Evolutionary conservation across 768 basidiomycete genomes (phyloP).

Genomic region (Kwoniella heveanensis): DNA sequence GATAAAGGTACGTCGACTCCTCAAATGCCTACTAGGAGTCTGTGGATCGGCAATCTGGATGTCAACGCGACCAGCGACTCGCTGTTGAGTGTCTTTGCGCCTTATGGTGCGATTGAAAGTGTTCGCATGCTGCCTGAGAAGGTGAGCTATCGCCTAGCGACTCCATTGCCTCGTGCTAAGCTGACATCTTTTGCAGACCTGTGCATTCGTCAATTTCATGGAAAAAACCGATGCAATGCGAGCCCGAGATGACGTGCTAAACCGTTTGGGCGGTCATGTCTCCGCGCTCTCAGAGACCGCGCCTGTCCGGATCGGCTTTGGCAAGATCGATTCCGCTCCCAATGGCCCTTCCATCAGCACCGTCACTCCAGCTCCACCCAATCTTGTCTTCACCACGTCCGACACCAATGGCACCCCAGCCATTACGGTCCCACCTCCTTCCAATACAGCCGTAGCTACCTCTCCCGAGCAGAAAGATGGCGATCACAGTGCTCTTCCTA

Average conservation of each 20-base stretch:
- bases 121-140: slow-evolving; percentile 94
- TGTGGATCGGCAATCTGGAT: slow-evolving; percentile 99
- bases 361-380: slow-evolving; percentile 56
- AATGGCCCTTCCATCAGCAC: slow-evolving; percentile 79
- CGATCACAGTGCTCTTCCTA: slow-evolving; percentile 86
- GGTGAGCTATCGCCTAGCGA: slow-evolving; percentile 65
- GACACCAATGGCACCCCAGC: slow-evolving; percentile 56
- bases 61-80: slow-evolving; percentile 91
- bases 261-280: slow-evolving; percentile 83
- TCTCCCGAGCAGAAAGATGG: slow-evolving; percentile 26
- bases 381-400: slow-evolving; percentile 44
- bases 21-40: slow-evolving; percentile 89
- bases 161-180: not conserved
- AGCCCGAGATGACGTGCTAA: slow-evolving; percentile 96
- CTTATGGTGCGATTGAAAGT: slow-evolving; percentile 96
- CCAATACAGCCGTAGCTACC: not conserved
- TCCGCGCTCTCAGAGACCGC: slow-evolving; percentile 86
- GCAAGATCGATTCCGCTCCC: slow-evolving; percentile 95
- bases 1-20: slow-evolving; percentile 40
- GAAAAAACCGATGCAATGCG: slow-evolving; percentile 93
- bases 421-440: slow-evolving; percentile 48
- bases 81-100: slow-evolving; percentile 90
- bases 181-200: slow-evolving; percentile 66
- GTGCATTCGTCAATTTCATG: slow-evolving; percentile 98
- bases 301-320: slow-evolving; percentile 95